Percentiles rank a stretch among this genome's conserved stretches.
These are phyloP conservation scores for Xylariomycetidae sp. DNA, from an alignment of 2,329 filamentous ascomycete species.

Conservation along the genomic window DNA sequence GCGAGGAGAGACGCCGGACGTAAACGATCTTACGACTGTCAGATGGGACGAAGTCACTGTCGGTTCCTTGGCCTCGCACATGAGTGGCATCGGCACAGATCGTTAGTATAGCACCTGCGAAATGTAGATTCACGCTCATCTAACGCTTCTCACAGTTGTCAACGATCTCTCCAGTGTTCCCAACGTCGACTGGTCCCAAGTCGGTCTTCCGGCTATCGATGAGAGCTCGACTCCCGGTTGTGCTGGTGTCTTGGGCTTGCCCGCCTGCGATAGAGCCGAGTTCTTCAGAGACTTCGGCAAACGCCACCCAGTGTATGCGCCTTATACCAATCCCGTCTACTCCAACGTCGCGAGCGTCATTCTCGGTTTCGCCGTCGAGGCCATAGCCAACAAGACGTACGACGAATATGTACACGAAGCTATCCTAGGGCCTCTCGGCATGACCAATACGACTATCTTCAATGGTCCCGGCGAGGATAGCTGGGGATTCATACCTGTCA, in stretches of 20 bases:
- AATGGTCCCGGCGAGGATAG: constrained; percentile 12
- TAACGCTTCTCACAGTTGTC: too few species aligned
- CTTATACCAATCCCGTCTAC: constrained; percentile 23
- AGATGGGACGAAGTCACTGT: constrained; percentile 22
- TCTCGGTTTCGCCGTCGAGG: constrained; percentile 20
- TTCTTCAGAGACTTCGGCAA: constrained; percentile 26
- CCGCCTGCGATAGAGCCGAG: constrained; percentile 17
- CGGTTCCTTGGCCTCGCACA: constrained; percentile 21
- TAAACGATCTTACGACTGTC: constrained; percentile 20
- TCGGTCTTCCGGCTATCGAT: constrained; percentile 17
- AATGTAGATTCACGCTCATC: too few species aligned
- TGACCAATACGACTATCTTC: constrained; percentile 23
- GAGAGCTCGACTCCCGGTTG: constrained; percentile 18
- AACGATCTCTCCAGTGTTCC: constrained; percentile 18
- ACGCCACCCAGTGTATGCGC: constrained; percentile 20
- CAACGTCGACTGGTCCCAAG: constrained; percentile 14
- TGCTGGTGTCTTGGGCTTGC: constrained; percentile 20
- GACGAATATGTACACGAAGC: constrained; percentile 16
- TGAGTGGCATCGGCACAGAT: constrained; percentile 21
- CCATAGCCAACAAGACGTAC: constrained; percentile 19
- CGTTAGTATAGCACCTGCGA: too few species aligned
- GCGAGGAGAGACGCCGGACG: constrained; percentile 13
- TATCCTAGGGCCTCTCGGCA: constrained; percentile 17
- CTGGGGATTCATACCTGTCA: constrained; percentile 21
- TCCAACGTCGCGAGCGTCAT: constrained; percentile 22